Evolutionary conservation across 106 monocot species (phyloP).

Genomic region (Apostasia shenzhenica): DNA sequence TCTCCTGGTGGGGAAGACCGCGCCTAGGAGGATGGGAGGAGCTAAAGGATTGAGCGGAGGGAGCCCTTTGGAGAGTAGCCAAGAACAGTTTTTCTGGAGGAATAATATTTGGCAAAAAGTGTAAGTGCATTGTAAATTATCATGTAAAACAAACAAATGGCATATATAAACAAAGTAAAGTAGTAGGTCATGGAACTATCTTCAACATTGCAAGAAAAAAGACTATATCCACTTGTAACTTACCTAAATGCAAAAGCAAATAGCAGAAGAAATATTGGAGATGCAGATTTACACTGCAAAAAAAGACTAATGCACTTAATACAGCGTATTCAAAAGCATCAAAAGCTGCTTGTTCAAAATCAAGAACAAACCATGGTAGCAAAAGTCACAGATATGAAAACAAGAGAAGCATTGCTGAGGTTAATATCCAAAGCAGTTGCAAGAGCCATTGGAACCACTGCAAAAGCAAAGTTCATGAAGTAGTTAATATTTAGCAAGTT

Average conservation of each 20-base stretch:
- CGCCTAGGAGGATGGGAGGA: no score
- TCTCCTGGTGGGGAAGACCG: no score
- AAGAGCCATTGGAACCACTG: conserved; percentile 88
- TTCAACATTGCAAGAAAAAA: neutral
- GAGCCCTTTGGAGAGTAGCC: no score
- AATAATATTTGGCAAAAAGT: no score
- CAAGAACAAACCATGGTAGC: conserved; percentile 78
- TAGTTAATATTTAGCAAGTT: neutral
- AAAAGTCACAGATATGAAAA: conserved; percentile 92
- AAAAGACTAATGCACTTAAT: conserved; percentile 8
- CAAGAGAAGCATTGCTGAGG: conserved; percentile 91
- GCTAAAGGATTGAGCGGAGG: no score
- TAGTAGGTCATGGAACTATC: neutral
- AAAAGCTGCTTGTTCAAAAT: neutral
- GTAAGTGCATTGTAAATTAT: neutral
- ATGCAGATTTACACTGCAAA: conserved; percentile 98
- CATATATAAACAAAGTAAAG: neutral
- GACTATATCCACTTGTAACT: conserved; percentile 1
- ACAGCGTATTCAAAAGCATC: conserved; percentile 1
- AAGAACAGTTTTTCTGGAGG: no score
- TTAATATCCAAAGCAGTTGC: conserved; percentile 89
- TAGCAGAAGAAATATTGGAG: conserved; percentile 89
- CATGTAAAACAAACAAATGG: neutral
- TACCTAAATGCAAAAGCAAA: conserved; percentile 98
- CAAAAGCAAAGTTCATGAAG: conserved; percentile 6